These are phyloP conservation scores for Ceratobasidium papillatum DNA, from an alignment of 1,284 basidiomycete genomes.

Conservation along the genomic window DNA sequence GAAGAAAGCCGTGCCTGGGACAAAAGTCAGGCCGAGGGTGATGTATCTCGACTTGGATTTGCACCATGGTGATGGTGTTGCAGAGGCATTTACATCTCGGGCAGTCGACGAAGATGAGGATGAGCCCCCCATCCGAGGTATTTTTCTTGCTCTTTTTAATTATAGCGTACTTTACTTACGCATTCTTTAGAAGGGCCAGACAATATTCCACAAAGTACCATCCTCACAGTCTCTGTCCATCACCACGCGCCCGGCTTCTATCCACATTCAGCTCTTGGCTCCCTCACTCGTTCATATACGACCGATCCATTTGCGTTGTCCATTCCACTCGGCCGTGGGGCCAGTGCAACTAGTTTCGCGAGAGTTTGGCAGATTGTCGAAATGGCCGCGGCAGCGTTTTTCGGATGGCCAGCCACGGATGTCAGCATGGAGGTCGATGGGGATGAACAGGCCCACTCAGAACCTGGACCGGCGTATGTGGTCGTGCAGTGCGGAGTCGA, in stretches of 20 bases:
- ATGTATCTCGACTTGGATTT: constrained; percentile 94
- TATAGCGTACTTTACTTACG: constrained; percentile 31
- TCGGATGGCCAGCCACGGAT: not conserved
- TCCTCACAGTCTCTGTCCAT: constrained; percentile 87
- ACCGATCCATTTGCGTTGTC: constrained; percentile 80
- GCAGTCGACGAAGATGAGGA: constrained; percentile 44
- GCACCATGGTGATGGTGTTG: constrained; percentile 90
- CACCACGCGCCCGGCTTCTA: constrained; percentile 85
- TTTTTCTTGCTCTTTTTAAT: not conserved
- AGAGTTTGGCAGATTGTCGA: constrained; percentile 72
- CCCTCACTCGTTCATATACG: constrained; percentile 57
- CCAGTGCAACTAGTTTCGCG: constrained; percentile 67
- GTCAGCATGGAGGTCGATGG: not conserved
- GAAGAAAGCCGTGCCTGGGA: constrained; percentile 53
- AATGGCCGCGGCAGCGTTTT: constrained; percentile 66
- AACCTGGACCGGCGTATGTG: constrained; percentile 70
- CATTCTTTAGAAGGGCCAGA: constrained; percentile 9
- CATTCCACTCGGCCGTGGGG: constrained; percentile 74
- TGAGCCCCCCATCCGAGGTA: not conserved
- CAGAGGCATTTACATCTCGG: constrained; percentile 71
- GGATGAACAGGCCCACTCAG: not conserved
- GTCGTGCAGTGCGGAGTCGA: constrained; percentile 90
- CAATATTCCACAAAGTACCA: constrained; percentile 45
- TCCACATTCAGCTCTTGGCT: constrained; percentile 67
- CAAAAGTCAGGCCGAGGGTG: constrained; percentile 60